These are phyloP conservation scores for Pythium pyrilobum DNA, from an alignment of 352 stramenopile species.

Conservation along the genomic window DNA sequence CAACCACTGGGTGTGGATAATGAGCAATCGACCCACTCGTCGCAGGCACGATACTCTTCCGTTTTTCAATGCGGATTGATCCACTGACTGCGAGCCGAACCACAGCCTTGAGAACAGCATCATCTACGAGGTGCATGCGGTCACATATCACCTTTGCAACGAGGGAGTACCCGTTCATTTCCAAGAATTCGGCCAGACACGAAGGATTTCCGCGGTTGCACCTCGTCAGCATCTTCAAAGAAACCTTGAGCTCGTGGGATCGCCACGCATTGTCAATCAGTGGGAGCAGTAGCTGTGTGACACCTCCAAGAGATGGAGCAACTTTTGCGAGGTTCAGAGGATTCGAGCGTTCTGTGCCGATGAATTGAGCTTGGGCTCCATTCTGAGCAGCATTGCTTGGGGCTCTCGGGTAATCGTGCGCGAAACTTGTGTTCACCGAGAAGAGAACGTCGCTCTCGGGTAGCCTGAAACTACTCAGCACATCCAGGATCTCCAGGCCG, in stretches of 20 bases:
- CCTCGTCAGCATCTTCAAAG: slow-evolving; percentile 41
- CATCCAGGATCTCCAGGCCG: slow-evolving; percentile 51
- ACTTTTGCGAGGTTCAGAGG: slow-evolving; percentile 53
- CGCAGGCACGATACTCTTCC: not conserved
- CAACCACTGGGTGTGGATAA: slow-evolving; percentile 45
- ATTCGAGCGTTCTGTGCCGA: slow-evolving; percentile 39
- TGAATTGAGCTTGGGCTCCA: slow-evolving; percentile 36
- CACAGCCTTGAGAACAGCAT: slow-evolving; percentile 32
- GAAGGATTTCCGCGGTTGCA: slow-evolving; percentile 51
- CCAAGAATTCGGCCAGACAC: slow-evolving; percentile 58
- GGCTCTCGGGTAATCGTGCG: slow-evolving; percentile 16
- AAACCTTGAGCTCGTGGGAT: slow-evolving; percentile 34
- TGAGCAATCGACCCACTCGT: not conserved
- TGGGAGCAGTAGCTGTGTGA: slow-evolving; percentile 53
- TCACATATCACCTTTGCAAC: slow-evolving; percentile 34
- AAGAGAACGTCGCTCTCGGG: slow-evolving; percentile 50
- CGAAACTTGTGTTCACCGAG: slow-evolving; percentile 52
- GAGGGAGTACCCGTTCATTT: slow-evolving; percentile 50
- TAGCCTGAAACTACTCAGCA: slow-evolving; percentile 57
- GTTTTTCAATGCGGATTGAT: not conserved
- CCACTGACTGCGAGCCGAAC: slow-evolving; percentile 48
- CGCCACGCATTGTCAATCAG: slow-evolving; percentile 48
- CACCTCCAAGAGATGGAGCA: slow-evolving; percentile 53
- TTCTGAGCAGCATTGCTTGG: not conserved
- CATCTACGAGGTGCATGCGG: slow-evolving; percentile 44